Percentiles rank a stretch among this genome's conserved stretches.
These are phyloP conservation scores for Arxiozyma slooffiae DNA, from an alignment of 1,139 yeast genomes.

Conservation along the genomic window DNA sequence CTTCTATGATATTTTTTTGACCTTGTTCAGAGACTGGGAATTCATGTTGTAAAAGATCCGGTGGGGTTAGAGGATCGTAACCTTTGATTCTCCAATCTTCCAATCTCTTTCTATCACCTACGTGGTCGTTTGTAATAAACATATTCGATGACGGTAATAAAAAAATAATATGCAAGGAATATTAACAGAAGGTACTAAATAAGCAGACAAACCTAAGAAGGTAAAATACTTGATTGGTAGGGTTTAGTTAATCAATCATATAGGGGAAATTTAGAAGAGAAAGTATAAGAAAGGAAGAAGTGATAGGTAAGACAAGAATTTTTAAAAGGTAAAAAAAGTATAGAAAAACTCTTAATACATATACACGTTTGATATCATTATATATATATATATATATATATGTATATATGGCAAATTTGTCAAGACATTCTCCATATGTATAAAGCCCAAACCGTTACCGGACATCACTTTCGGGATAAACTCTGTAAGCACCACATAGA, in stretches of 20 bases:
- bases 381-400: no score
- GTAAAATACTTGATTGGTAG: background rate
- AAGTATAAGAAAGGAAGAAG: background rate
- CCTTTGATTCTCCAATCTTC: constrained; percentile 95
- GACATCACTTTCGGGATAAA: background rate
- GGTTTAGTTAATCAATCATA: background rate
- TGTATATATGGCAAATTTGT: background rate
- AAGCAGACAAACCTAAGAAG: background rate
- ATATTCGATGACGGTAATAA: constrained; percentile 29
- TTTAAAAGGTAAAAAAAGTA: no score
- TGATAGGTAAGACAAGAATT: background rate
- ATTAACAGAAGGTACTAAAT: background rate
- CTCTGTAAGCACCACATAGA: no score
- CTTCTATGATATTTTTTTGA: constrained; percentile 53
- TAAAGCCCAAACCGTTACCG: background rate
- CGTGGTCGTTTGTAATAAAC: constrained; percentile 76
- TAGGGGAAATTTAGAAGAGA: background rate
- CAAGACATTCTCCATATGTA: background rate
- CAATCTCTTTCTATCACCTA: constrained; percentile 71
- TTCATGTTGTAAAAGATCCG: constrained; percentile 88
- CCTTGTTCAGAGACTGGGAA: constrained; percentile 58
- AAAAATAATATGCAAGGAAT: background rate
- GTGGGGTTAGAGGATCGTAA: constrained; percentile 90
- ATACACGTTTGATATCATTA: no score
- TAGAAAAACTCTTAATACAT: no score